Evolutionary conservation across 1,139 yeast species (phyloP), one percentile per base, ranked within the genome.

Genomic region (Insectozyma bohioensis): DNA sequence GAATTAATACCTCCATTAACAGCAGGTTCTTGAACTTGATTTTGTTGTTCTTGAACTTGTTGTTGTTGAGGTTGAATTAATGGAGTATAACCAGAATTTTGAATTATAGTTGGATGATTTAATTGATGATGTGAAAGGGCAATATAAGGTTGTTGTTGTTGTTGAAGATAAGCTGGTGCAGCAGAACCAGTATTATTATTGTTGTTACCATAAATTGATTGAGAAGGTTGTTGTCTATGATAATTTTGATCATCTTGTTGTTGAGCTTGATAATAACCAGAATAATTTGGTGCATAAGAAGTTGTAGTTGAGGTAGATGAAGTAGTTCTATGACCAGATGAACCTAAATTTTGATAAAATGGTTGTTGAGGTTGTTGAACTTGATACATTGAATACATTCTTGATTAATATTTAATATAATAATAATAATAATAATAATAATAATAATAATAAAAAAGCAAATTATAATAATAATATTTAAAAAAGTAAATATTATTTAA

Each of bases 1-100:
- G 84, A 71, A 32, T 83, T 72, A 32, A 86, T 90, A 35, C 95
- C 95, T 28, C 95, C 94, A 37, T 73, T 63, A 15, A 66, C 71
- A 4, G 56, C 48, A 13, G 41, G 46, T 12, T 46, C 48, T 20
- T 42, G 51, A 26, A 28, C 24, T 24, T 23, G 20, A 29, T 16
- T 30, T 12, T 43, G 47, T 24, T 34, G 43, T 20, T 34, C 46
- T 22, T 36, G 39, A 12, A 33, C 28, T 29, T 37, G 47, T 26
- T 29, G 49, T 22, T 33, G 39, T 20, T 19, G 14, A n/a, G 16
- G 16, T 4, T 27, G 17, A 10, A 27, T 25, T 3, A 35, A 20
- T 13, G 42, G 39, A 7, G 39, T 29, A 11, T 35, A 32, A 18
- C 29, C 28, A 16, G 26, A 13, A 15, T 29, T 29, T 17, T 24